phyloP scores from a whole-genome alignment of 306 rosid species.

The Lupinus albus region DNA sequence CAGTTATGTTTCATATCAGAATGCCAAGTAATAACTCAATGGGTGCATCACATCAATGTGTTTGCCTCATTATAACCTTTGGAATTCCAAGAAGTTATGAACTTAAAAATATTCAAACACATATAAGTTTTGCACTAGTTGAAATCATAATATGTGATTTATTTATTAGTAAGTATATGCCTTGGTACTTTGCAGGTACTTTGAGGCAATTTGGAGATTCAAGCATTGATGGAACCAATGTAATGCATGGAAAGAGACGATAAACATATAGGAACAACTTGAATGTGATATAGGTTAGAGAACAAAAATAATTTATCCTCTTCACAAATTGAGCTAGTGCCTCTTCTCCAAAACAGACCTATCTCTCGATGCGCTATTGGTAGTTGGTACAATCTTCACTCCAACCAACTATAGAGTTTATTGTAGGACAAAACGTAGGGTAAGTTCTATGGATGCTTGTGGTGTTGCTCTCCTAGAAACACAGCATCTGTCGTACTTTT shows the following conservation, averaged over 20 bases:
- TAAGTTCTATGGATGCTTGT: background rate
- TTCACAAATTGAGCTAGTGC: background rate
- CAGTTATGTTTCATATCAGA: slow-evolving; percentile 18
- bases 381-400: background rate
- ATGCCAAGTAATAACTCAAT: background rate
- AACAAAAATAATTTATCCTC: background rate
- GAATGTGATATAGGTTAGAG: background rate
- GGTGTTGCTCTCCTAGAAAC: background rate
- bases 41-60: background rate
- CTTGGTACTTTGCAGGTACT: background rate
- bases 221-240: background rate
- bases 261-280: background rate
- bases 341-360: background rate
- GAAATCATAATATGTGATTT: too few species aligned
- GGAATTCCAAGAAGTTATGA: background rate
- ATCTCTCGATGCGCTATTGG: background rate
- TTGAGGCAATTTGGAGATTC: background rate
- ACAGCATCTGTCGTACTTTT: background rate
- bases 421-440: background rate
- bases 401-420: background rate
- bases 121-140: too few species aligned
- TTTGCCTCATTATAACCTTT: background rate
- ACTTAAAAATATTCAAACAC: slow-evolving; percentile 9
- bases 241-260: slow-evolving; percentile 3
- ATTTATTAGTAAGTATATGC: too few species aligned